Base-by-base conservation (phyloP, 495 filamentous ascomycete species). In the Xylaria flabelliformis region DNA sequence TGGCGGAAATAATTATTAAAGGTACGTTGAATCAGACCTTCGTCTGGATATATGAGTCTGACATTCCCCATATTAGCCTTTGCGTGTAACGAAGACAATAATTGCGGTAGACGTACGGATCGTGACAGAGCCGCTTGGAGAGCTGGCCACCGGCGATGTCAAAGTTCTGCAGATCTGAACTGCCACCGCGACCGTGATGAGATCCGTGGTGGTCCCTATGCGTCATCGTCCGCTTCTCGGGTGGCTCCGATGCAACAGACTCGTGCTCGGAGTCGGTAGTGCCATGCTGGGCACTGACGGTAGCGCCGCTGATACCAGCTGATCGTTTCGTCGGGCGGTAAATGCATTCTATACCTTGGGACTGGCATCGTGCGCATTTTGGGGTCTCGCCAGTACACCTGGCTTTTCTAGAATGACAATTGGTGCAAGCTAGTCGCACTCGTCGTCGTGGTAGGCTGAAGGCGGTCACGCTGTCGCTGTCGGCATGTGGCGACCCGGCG, bases 1-100 rank as follows among this genome's bases (percentile, higher is more conserved):
- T 86, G 80, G 13, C 82, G 81, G 76, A 87, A 87, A 76, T 83
- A 87, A 67, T 78, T 79, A 71, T 82, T 83, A 63, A 87, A 85
- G 24, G 82, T 83, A 26, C 78, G 78, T 44, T 81, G 76, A 34
- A 80, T 82, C 3, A 85, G 74, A 56, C 77, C 72, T 66, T 85
- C 84, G 72, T 81, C 79, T 21, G 79, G 78, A 73, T 77, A 79
- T 46, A 70, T 64, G 70, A 78, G 73, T 71, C 76, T 80, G 53
- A 62, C n/a, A 56, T 53, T 26, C 44, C 36, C 61, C 71, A 36
- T 66, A 70, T 79, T 71, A 79, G 76, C 65, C 62, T 70, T 44
- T 58, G 63, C 6, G 53, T 9, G 58, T 24, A 24, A 41, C 46
- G 34, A 26, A 66, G 48, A 74, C 59, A 55, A 34, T 29, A 53